phyloP scores from a whole-genome alignment of 2,329 filamentous ascomycete genomes.

The Claviceps purpurea region DNA sequence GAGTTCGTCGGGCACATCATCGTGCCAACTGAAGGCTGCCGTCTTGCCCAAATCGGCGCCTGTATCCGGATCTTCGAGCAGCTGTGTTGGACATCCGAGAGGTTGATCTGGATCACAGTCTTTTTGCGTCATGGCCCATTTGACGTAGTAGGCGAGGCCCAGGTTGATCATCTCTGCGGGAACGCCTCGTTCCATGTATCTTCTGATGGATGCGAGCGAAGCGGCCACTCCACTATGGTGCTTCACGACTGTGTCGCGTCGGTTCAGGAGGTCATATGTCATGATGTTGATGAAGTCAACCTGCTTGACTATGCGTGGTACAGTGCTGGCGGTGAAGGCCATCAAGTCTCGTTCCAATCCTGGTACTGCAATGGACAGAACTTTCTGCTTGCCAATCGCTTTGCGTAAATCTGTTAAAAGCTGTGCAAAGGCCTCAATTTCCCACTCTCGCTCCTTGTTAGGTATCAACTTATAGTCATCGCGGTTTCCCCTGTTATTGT shows the following conservation, averaged over 20 bases:
- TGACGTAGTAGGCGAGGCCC: constrained; percentile 54
- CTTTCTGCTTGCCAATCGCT: constrained; percentile 40
- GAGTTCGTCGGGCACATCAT: constrained; percentile 38
- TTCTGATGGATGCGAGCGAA: constrained; percentile 40
- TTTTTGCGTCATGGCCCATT: constrained; percentile 42
- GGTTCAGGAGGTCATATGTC: constrained; percentile 60
- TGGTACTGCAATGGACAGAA: constrained; percentile 56
- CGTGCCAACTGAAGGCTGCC: constrained; percentile 47
- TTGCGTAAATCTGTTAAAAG: constrained; percentile 45
- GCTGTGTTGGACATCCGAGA: constrained; percentile 39
- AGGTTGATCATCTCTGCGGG: constrained; percentile 41
- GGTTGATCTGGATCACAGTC: constrained; percentile 27
- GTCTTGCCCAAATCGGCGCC: constrained; percentile 45
- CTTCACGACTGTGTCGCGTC: constrained; percentile 47
- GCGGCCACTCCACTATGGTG: constrained; percentile 52
- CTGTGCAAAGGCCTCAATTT: constrained; percentile 50
- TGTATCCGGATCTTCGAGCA: constrained; percentile 43
- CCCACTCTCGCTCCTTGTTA: constrained; percentile 45
- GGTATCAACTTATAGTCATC: constrained; percentile 53
- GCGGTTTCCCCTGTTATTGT: constrained; percentile 45
- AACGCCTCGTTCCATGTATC: constrained; percentile 44
- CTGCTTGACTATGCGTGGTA: constrained; percentile 42
- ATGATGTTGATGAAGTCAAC: constrained; percentile 58
- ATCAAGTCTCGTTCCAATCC: constrained; percentile 53
- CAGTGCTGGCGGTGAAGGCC: constrained; percentile 44